Base-by-base conservation (phyloP, 768 basidiomycete species). In the Auriscalpium microsporum region DNA sequence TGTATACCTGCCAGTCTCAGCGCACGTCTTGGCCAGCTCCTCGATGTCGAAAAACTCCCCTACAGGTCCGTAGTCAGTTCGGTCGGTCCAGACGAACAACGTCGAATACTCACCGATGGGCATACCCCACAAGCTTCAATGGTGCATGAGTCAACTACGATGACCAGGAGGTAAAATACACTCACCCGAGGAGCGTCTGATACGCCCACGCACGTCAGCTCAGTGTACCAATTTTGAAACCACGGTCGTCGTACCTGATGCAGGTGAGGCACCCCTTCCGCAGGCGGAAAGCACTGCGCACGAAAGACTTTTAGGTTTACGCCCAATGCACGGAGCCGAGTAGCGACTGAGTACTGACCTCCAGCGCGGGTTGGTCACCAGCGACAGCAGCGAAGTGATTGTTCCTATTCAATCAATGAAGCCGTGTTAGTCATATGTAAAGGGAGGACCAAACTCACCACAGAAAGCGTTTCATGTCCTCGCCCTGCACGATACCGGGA, bases 31-130 rank as follows among this genome's bases (percentile, higher is more conserved):
- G 10, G 82, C 77, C 2, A 87, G 72, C 55, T 75, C 74, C 65
- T 87, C 85, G 40, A 87, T 70, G 65, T 87, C 86, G 65, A 87
- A 86, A 62, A 86, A 77, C 69, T 87, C 86, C 38, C 83, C 85
- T 82, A 45, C 42, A 3, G 21, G 17, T 44, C 4, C 45, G 57
- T 21, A 45, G 52, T 49, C 10, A 8, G 17, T 2, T 16, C 23
- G 19, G 28, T 17, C 23, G 36, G 9, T 23, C 21, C 21, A 11
- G 19, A 8, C 17, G 5, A 34, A 50, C 21, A 48, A 11, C 2
- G 35, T 2, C 7, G 34, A 16, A n/a, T n/a, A 35, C 35, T 46
- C 56, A 79, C 84, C 85, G 51, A 87, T 81, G 28, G 84, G 84
- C 83, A 87, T 85, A 4, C 85, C 85, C 79, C 83, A 86, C 13